A percentile compares a stretch with the other conserved stretches of the same genome.
These are phyloP conservation scores for Phytophthora constricta DNA, from an alignment of 352 stramenopile species.

Conservation along the genomic window DNA sequence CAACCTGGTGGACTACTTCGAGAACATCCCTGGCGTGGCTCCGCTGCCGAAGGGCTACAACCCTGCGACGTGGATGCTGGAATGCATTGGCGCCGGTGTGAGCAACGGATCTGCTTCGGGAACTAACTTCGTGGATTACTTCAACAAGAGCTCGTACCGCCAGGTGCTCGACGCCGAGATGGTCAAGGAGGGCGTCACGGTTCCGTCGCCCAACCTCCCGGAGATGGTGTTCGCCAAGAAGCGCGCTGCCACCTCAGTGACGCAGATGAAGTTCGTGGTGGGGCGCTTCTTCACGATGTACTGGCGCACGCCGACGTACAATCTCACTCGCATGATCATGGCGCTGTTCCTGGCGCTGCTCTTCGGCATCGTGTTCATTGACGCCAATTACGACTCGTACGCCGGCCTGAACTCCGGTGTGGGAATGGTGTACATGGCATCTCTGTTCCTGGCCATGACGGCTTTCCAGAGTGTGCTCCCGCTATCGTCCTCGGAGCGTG, in stretches of 20 bases:
- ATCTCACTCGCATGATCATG: conserved; percentile 63
- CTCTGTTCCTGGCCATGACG: conserved; percentile 69
- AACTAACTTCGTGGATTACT: conserved; percentile 33
- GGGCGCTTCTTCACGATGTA: conserved; percentile 43
- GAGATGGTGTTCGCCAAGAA: conserved; percentile 40
- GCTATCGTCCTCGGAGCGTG: conserved; percentile 65
- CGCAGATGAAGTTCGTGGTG: conserved; percentile 40
- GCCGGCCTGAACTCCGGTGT: conserved; percentile 48
- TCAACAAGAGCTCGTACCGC: conserved; percentile 33
- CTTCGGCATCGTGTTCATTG: conserved; percentile 72
- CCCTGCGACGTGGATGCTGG: conserved; percentile 88
- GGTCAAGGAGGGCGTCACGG: conserved; percentile 32
- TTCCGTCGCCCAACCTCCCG: conserved; percentile 27
- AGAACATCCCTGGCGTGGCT: conserved; percentile 24
- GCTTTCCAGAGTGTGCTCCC: conserved; percentile 75
- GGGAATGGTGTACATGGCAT: conserved; percentile 60
- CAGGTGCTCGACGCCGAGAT: conserved; percentile 17
- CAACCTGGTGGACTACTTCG: conserved; percentile 47
- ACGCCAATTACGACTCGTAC: conserved; percentile 42
- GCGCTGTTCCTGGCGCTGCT: conserved; percentile 72
- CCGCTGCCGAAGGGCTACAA: conserved; percentile 37
- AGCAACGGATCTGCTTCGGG: conserved; percentile 5
- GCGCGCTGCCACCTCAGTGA: conserved; percentile 25
- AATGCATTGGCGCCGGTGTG: conserved; percentile 51
- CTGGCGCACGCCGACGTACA: conserved; percentile 73